Evolutionary conservation across 768 basidiomycete species (phyloP).

Genomic region (button mushroom (Agaricus bisporus)): DNA sequence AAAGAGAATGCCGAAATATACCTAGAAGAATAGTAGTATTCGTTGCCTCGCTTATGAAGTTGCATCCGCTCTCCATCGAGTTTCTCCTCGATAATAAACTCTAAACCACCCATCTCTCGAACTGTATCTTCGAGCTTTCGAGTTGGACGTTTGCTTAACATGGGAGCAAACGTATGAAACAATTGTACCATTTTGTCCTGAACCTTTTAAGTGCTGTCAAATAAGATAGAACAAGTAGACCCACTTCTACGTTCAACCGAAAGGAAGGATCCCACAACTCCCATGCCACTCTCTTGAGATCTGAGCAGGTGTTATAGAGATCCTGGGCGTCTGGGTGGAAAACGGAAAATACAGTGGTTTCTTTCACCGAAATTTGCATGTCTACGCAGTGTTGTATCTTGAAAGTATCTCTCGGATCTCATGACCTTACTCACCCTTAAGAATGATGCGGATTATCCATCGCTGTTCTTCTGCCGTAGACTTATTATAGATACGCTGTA

Average conservation of each 20-base stretch:
- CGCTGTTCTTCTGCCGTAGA: slow-evolving; percentile 84
- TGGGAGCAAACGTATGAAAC: slow-evolving; percentile 86
- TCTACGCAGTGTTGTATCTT: slow-evolving; percentile 38
- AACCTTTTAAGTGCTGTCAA: not conserved
- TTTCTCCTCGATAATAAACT: slow-evolving; percentile 95
- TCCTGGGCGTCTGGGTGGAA: slow-evolving; percentile 95
- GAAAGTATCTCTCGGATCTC: not conserved
- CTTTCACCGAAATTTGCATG: slow-evolving; percentile 88
- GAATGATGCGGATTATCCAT: slow-evolving; percentile 94
- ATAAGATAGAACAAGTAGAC: not conserved
- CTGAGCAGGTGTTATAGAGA: slow-evolving; percentile 94
- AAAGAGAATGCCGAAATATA: slow-evolving; percentile 22
- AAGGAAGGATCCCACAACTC: slow-evolving; percentile 73
- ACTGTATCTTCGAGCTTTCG: slow-evolving; percentile 78
- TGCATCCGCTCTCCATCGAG: slow-evolving; percentile 97
- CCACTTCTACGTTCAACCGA: slow-evolving; percentile 59
- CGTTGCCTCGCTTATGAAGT: slow-evolving; percentile 85
- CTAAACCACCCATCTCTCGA: slow-evolving; percentile 70
- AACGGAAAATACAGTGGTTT: slow-evolving; percentile 84
- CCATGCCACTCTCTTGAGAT: slow-evolving; percentile 91
- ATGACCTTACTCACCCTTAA: slow-evolving; percentile 61
- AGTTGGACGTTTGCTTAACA: slow-evolving; percentile 89
- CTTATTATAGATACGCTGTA: slow-evolving; percentile 73
- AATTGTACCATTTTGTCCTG: slow-evolving; percentile 83
- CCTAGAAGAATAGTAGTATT: slow-evolving; percentile 93